Evolutionary conservation across 495 filamentous ascomycete genomes (phyloP), one percentile per base, ranked within the genome.

Genomic region (Durotheca rogersii): DNA sequence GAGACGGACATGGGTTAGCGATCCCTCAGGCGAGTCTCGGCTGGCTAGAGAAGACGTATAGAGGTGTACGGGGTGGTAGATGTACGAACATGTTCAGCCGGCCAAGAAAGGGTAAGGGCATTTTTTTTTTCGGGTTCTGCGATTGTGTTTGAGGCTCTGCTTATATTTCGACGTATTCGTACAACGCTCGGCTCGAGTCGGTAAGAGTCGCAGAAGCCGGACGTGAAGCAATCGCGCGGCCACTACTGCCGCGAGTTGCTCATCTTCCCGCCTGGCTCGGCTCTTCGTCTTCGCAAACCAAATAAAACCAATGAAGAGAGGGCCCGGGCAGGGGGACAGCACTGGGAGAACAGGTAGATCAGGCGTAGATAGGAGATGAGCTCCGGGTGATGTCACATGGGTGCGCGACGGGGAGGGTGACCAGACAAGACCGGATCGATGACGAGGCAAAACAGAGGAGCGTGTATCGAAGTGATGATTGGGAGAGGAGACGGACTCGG

Each of bases 91-190:
- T 77, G 57, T 88, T 84, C 41, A 95, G 74, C 48, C 90, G 83
- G 36, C 89, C 89, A 53, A 96, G 80, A 53, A 95, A 86, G 5
- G 90, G 90, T 30, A 95, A 79, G 34, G 82, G 77, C 64, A 88
- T 82, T 78, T 85, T 27, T 9, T 27, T 27, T 27, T 4, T 9
- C 9, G 4, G 4, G 23, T 27, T 27, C 9, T 90, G 58, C 51
- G 41, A 27, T 55, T 23, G 50, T 39, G n/a, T n/a, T n/a, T n/a
- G n/a, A n/a, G n/a, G n/a, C n/a, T 34, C 30, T 50, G 59, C 54
- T 62, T 46, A 14, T 27, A 27, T 27, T 27, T 27, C 9, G 4
- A 4, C 9, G 4, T 27, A 4, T 27, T 9, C 4, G 23, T 36
- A 41, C 38, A 44, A 47, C 20, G 45, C 44, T 55, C 47, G 34